Conservation (phyloP, 2,329 filamentous ascomycete species). For the Cladosporium cucumerinum region DNA sequence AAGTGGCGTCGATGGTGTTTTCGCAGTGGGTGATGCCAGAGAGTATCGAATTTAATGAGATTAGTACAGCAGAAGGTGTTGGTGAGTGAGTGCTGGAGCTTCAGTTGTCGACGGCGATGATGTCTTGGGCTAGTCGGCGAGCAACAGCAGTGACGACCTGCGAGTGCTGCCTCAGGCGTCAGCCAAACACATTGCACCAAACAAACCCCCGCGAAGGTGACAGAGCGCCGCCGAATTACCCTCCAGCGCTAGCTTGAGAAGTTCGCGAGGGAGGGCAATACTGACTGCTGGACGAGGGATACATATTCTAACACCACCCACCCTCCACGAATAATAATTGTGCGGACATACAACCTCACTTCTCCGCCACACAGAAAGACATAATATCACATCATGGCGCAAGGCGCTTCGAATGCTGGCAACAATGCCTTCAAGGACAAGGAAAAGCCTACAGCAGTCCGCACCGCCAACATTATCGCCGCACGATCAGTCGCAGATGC, state of each 20-base stretch:
- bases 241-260: background rate
- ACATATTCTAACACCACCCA: background rate
- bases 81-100: background rate
- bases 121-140: background rate
- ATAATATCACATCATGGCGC: conserved; percentile 31
- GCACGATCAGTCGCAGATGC: conserved; percentile 97
- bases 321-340: background rate
- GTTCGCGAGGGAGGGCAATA: background rate
- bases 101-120: background rate
- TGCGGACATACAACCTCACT: background rate
- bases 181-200: background rate
- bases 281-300: background rate
- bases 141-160: background rate
- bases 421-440: conserved; percentile 76
- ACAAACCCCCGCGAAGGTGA: background rate
- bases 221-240: background rate
- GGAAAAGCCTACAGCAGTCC: conserved; percentile 97
- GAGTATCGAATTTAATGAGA: background rate
- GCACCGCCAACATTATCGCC: conserved; percentile 93
- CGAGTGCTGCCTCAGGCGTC: background rate
- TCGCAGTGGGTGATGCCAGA: background rate
- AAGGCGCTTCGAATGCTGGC: conserved; percentile 48
- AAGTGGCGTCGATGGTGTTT: background rate
- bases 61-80: background rate
- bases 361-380: conserved; percentile 1